Evolutionary conservation across 2,329 filamentous ascomycete genomes (phyloP).

Genomic region (Hymenoscyphus occultus): DNA sequence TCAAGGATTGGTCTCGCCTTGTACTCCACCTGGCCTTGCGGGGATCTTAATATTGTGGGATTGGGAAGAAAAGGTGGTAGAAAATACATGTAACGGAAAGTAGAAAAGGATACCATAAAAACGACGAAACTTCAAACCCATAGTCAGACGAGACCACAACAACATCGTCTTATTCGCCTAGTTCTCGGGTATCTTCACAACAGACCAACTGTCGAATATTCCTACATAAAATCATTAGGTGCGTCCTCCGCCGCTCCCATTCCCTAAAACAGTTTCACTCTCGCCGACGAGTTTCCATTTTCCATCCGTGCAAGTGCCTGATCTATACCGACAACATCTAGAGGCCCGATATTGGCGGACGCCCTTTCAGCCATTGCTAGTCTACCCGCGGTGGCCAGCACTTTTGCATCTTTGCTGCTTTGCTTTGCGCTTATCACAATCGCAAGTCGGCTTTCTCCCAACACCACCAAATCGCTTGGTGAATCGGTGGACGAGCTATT

Average conservation of each 20-base stretch:
- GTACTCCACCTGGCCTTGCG: slow-evolving; percentile 74
- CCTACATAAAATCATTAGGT: slow-evolving; percentile 13
- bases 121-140: background rate
- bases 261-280: slow-evolving; percentile 24
- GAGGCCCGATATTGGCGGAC: slow-evolving; percentile 29
- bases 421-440: slow-evolving; percentile 27
- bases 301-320: slow-evolving; percentile 56
- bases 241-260: background rate
- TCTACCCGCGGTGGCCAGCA: slow-evolving; percentile 12
- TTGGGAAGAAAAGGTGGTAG: background rate
- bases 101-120: background rate
- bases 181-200: slow-evolving; percentile 12
- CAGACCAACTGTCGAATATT: slow-evolving; percentile 8
- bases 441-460: slow-evolving; percentile 35
- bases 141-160: background rate
- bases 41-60: slow-evolving; percentile 35
- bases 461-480: slow-evolving; percentile 32
- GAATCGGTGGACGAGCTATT: slow-evolving; percentile 18
- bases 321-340: slow-evolving; percentile 66
- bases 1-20: slow-evolving; percentile 72
- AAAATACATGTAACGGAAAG: background rate
- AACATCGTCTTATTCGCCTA: background rate
- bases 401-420: slow-evolving; percentile 11
- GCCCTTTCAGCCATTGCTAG: slow-evolving; percentile 27
- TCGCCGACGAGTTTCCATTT: slow-evolving; percentile 20